Base-by-base conservation (phyloP, 495 filamentous ascomycete genomes). In the Hyaloscypha bicolor region DNA sequence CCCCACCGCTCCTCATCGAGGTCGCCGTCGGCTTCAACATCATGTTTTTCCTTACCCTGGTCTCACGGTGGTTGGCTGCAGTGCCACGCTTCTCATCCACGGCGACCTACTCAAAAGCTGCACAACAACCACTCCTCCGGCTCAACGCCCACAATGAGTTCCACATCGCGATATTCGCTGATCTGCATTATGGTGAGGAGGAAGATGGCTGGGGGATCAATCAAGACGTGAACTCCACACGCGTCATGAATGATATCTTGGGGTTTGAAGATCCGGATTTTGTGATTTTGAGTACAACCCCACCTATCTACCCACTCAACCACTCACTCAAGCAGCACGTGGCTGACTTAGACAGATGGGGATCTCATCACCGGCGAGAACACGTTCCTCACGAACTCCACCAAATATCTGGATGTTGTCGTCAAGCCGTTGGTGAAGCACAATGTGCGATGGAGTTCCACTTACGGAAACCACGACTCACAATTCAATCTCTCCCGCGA, bases 401-500 rank as follows among this genome's bases (percentile, higher is more conserved):
- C 79, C 6, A 60, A 76, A 25, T 90, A 91, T 64, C 37, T 92
- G 21, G 84, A 91, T 69, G 72, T 82, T 51, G 85, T 93, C 6
- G 85, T 91, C 19, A 78, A 76, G 52, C 79, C 90, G 1, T 74
- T 92, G 2, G 76, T 88, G 0, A 58, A 82, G 2, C 79, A 79
- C 4, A 76, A 78, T 6, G 71, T 88, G 0, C 77, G 78, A 1
- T 93, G 89, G 89, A 88, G 88, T 0, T 87, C 84, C 4, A 87
- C 89, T 0, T 93, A 93, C 65, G 91, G 91, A 1, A 93, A 93
- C 72, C 90, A 93, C 65, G 90, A 93, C 69, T 84, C 80, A 62
- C 77, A 87, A 33, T 83, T 73, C 71, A 91, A 90, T 67, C 76
- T 90, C 32, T 86, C 85, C 0, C 79, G 85, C 2, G 58, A 75